A percentile compares a stretch with the other conserved stretches of the same genome.
Evolutionary conservation across 305 asterid genomes (phyloP).

Genomic region (Coffea humblotiana): DNA sequence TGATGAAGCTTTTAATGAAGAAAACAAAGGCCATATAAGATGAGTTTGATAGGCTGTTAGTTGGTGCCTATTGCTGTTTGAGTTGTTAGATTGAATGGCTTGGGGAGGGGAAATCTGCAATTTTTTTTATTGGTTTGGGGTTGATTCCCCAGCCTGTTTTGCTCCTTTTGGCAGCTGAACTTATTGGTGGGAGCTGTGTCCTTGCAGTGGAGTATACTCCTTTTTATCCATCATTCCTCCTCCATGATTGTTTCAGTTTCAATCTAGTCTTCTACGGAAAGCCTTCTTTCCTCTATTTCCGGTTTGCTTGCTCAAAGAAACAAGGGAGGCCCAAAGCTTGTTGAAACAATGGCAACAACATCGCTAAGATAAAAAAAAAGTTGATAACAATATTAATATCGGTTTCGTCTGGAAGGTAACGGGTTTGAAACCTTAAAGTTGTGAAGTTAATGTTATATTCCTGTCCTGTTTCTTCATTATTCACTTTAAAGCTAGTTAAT

Average conservation of each 20-base stretch:
- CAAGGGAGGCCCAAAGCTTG: background rate
- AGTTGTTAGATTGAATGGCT: no score
- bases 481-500: background rate
- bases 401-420: background rate
- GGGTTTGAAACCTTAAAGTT: background rate
- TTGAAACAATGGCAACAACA: background rate
- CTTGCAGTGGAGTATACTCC: slow-evolving; percentile 4
- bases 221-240: slow-evolving; percentile 24
- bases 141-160: background rate
- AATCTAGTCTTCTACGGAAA: slow-evolving; percentile 34
- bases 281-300: slow-evolving; percentile 4
- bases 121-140: background rate
- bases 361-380: background rate
- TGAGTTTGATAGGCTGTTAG: background rate
- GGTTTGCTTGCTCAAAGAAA: background rate
- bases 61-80: background rate
- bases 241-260: slow-evolving; percentile 28
- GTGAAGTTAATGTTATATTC: background rate
- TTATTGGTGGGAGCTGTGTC: background rate
- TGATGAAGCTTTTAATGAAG: background rate
- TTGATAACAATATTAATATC: no score
- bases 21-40: background rate
- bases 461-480: background rate
- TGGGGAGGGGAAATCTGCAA: background rate
- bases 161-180: background rate